Conservation (phyloP, 1,284 basidiomycete species). For the Stygiomarasmius scandens region DNA sequence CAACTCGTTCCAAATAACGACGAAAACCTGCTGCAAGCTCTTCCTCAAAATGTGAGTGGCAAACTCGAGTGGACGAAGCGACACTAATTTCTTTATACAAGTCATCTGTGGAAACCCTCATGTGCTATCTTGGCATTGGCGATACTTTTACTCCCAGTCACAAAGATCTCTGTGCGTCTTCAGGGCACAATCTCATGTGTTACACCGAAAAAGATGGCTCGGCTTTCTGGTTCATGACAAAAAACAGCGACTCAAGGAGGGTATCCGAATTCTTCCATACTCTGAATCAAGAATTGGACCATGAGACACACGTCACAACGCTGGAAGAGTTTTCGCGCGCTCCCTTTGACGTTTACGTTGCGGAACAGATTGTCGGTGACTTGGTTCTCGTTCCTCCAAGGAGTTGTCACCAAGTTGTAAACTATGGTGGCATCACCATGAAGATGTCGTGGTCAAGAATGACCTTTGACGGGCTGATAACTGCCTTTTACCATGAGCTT, state of each 20-base stretch:
- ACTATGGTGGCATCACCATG: slow-evolving; percentile 72
- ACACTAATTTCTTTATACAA: slow-evolving; percentile 32
- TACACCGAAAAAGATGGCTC: slow-evolving; percentile 69
- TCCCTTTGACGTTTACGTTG: slow-evolving; percentile 67
- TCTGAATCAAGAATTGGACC: slow-evolving; percentile 66
- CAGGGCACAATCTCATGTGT: slow-evolving; percentile 82
- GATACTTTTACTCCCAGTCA: slow-evolving; percentile 80
- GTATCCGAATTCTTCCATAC: slow-evolving; percentile 62
- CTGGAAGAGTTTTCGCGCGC: slow-evolving; percentile 65
- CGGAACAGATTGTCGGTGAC: slow-evolving; percentile 72
- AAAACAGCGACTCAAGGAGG: slow-evolving; percentile 49
- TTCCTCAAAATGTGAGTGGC: slow-evolving; percentile 32
- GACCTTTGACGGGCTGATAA: slow-evolving; percentile 59
- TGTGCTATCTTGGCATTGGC: slow-evolving; percentile 78
- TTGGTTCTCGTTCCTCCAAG: slow-evolving; percentile 77
- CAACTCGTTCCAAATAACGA: slow-evolving; percentile 48
- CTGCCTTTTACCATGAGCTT: slow-evolving; percentile 68
- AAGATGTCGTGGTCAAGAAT: slow-evolving; percentile 84
- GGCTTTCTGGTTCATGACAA: slow-evolving; percentile 84
- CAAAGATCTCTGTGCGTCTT: slow-evolving; percentile 79
- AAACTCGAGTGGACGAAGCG: background rate
- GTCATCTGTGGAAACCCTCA: slow-evolving; percentile 65
- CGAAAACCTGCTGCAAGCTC: slow-evolving; percentile 58
- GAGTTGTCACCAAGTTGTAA: slow-evolving; percentile 79
- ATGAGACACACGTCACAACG: slow-evolving; percentile 65